Evolutionary conservation across 495 filamentous ascomycete species (phyloP).

Genomic region (Aspergillus biplanus): DNA sequence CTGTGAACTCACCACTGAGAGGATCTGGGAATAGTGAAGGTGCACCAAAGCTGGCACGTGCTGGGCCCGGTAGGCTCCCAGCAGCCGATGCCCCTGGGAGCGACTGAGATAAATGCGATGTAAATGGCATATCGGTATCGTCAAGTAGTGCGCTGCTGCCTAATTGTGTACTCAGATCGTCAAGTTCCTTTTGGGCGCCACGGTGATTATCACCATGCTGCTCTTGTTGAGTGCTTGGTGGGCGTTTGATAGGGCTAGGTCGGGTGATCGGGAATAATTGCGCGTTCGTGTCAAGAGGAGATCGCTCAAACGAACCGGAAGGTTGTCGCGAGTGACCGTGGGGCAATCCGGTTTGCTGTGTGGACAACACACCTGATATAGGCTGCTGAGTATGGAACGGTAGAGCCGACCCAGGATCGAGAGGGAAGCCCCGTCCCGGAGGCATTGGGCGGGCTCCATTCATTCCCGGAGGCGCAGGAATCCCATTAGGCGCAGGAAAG

Average conservation of each 20-base stretch:
- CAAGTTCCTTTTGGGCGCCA: constrained; percentile 55
- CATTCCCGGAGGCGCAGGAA: constrained; percentile 62
- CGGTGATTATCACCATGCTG: constrained; percentile 45
- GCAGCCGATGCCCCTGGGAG: constrained; percentile 42
- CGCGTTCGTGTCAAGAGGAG: constrained; percentile 44
- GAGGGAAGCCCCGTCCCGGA: constrained; percentile 66
- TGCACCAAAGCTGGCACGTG: constrained; percentile 50
- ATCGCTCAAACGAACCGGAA: constrained; percentile 61
- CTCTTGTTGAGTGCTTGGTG: constrained; percentile 73
- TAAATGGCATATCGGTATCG: constrained; percentile 64
- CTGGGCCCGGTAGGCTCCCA: constrained; percentile 38
- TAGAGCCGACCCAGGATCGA: constrained; percentile 50
- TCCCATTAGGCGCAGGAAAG: constrained; percentile 59
- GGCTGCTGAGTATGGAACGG: constrained; percentile 42
- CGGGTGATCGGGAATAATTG: constrained; percentile 69
- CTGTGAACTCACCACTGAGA: constrained; percentile 43
- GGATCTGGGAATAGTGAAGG: constrained; percentile 56
- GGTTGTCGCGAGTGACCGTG: constrained; percentile 62
- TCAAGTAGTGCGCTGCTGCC: constrained; percentile 93
- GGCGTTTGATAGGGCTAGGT: constrained; percentile 86
- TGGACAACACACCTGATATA: constrained; percentile 36
- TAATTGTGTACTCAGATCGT: constrained; percentile 80
- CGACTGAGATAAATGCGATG: constrained; percentile 46
- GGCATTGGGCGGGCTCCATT: constrained; percentile 60
- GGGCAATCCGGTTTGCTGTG: constrained; percentile 41